Evolutionary conservation across 257 asterid genomes (phyloP).

Genomic region (Solanum microdontum): DNA sequence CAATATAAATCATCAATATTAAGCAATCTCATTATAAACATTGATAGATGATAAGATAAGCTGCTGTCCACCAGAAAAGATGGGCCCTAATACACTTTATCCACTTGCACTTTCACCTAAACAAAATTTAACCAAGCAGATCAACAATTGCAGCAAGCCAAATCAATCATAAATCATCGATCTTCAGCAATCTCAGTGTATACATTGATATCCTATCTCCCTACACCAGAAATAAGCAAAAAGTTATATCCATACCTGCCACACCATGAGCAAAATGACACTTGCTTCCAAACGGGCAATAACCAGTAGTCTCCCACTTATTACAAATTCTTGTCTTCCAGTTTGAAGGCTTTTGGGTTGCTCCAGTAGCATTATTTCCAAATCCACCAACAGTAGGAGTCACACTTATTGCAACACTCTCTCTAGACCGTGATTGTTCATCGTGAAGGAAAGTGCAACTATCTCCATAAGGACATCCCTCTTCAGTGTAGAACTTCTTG

Average conservation of each 20-base stretch:
- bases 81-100: neutral
- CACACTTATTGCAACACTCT: constrained; percentile 70
- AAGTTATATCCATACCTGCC: constrained; percentile 29
- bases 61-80: neutral
- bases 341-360: constrained; percentile 62
- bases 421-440: constrained; percentile 61
- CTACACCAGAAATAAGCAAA: neutral
- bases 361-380: constrained; percentile 20
- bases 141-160: neutral
- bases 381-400: constrained; percentile 49
- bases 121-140: neutral
- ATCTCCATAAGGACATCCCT: constrained; percentile 85
- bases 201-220: neutral
- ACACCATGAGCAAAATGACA: constrained; percentile 83
- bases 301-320: constrained; percentile 78
- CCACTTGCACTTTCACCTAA: neutral
- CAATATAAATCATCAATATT: no score
- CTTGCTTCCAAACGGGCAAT: constrained; percentile 76
- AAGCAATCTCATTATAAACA: no score
- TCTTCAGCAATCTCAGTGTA: neutral
- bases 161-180: neutral
- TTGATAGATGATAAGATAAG: neutral
- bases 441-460: constrained; percentile 73
- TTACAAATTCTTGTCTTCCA: constrained; percentile 87
- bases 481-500: constrained; percentile 69